A percentile compares a stretch with the other conserved stretches of the same genome.
Conservation (phyloP, 768 basidiomycete species). For the Tricholoma flavovirens region DNA sequence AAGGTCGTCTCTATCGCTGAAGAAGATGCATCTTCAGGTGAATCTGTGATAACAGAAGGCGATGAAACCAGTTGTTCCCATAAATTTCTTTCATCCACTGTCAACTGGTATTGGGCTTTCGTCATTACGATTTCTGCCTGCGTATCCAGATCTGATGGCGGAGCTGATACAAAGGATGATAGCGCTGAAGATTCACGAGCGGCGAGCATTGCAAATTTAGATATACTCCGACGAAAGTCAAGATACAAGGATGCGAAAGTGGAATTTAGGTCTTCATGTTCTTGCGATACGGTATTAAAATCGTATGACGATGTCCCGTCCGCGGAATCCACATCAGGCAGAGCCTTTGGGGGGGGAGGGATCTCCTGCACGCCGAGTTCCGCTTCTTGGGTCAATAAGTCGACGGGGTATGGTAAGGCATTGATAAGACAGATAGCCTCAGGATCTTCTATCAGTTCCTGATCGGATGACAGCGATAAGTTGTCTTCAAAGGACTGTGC, state of each 20-base stretch:
- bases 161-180: slow-evolving; percentile 9
- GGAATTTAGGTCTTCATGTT: slow-evolving; percentile 25
- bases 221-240: slow-evolving; percentile 42
- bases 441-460: background rate
- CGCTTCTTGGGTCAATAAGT: background rate
- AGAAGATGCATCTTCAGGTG: slow-evolving; percentile 4
- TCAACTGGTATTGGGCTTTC: slow-evolving; percentile 56
- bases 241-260: slow-evolving; percentile 43
- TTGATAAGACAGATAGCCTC: background rate
- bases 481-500: background rate
- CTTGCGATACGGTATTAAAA: background rate
- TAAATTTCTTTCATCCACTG: slow-evolving; percentile 52
- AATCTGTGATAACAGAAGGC: background rate
- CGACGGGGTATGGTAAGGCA: background rate
- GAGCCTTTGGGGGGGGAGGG: background rate
- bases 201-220: slow-evolving; percentile 38
- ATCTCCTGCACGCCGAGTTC: background rate
- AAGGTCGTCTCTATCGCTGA: slow-evolving; percentile 11
- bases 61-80: slow-evolving; percentile 42
- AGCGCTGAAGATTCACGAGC: slow-evolving; percentile 13
- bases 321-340: background rate
- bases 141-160: slow-evolving; percentile 23
- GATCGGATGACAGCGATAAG: background rate
- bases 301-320: background rate
- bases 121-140: slow-evolving; percentile 47